These are phyloP conservation scores for Suillus hirtellus DNA, from an alignment of 768 basidiomycete species.

Conservation along the genomic window DNA sequence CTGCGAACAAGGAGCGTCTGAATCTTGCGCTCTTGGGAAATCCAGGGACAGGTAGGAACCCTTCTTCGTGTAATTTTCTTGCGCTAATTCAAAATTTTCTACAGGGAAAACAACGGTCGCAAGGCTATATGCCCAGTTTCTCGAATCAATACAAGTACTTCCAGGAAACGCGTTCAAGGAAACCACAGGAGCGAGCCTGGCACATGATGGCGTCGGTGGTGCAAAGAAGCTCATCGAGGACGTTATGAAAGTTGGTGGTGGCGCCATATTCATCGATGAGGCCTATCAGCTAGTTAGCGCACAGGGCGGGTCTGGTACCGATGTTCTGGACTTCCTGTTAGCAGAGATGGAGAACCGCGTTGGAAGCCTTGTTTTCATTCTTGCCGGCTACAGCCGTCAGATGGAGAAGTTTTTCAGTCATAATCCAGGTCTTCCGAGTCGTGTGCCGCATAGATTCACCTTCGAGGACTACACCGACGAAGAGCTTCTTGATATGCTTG, in stretches of 20 bases:
- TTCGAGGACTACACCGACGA: constrained; percentile 58
- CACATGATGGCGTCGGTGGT: constrained; percentile 51
- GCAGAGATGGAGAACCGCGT: constrained; percentile 69
- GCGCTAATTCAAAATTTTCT: background rate
- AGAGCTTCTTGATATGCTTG: constrained; percentile 53
- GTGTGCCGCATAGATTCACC: constrained; percentile 54
- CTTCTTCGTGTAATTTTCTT: background rate
- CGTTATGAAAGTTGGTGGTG: constrained; percentile 51
- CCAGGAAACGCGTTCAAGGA: constrained; percentile 53
- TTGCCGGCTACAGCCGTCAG: constrained; percentile 63
- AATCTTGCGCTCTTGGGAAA: constrained; percentile 63
- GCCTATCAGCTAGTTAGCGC: constrained; percentile 58
- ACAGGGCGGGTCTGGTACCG: constrained; percentile 45
- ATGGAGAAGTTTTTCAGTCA: constrained; percentile 74
- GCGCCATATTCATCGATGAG: constrained; percentile 63
- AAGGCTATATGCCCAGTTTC: constrained; percentile 56
- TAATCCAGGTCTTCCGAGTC: constrained; percentile 61
- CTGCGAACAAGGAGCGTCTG: constrained; percentile 51
- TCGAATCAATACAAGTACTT: constrained; percentile 49
- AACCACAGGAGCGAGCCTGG: constrained; percentile 55
- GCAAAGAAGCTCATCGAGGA: constrained; percentile 48
- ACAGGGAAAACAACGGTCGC: constrained; percentile 68
- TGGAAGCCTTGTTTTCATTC: constrained; percentile 59
- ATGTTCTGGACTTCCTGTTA: constrained; percentile 62
- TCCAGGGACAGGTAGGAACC: constrained; percentile 60